Base-by-base conservation (phyloP, 108 stramenopile species). In the Cylindrotheca fusiformis region DNA sequence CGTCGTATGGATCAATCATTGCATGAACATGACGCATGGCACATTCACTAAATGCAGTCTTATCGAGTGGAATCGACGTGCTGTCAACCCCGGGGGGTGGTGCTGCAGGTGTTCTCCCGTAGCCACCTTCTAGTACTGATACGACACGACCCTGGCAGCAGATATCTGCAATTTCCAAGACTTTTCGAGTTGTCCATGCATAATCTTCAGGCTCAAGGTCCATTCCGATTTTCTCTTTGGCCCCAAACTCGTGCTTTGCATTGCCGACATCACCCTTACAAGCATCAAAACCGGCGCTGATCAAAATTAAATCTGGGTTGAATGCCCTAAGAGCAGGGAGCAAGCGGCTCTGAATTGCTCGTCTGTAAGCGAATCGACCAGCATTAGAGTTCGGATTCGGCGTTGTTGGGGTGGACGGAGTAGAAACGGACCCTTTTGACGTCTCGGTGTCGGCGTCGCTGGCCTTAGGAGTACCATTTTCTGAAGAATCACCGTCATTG, bases 251-350 rank as follows among this genome's bases (percentile, higher is more conserved):
- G 66, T 94, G 93, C 29, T 84, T 76, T 26, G 93, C 93, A 76
- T 94, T 94, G 12, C 90, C 90, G 27, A 91, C 88, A 68, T 97
- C 96, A 33, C 86, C 86, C 46, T 80, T 83, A 55, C 85, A 85
- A 23, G 96, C 97, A 74, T 99, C 99, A 76, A 99, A 99, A 17
- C 99, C 99, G 12, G 97, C 93, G 55, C 93, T 95, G 69, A 99
- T 83, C 45, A 99, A 65, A 63, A 98, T 92, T 12, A 99, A 63
- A 82, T 99, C 97, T 27, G 98, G 97, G 56, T 95, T 81, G 74
- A 98, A 98, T 23, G 86, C 92, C 55, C 96, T 77, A 45, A 99
- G 74, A 4, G 96, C 83, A 10, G 92, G 92, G 12, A 94, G 68
- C 30, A 94, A 63, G 22, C 88, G 75, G 58, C 83, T 82, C 60